Evolutionary conservation across 768 basidiomycete species (phyloP), one percentile per base, ranked within the genome.

Genomic region (Russula ochroleuca): DNA sequence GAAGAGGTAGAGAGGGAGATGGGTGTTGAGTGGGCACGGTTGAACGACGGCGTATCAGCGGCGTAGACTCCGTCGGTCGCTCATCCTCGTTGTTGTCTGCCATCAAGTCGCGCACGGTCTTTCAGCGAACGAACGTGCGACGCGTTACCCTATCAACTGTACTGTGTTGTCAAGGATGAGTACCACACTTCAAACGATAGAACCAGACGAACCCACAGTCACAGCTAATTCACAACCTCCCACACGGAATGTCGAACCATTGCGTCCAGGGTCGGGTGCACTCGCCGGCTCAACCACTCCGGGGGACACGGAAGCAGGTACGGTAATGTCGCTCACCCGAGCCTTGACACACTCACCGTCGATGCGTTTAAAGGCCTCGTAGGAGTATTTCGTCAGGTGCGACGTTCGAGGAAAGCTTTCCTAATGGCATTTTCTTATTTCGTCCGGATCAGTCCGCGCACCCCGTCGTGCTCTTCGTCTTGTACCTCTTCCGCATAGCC

Each of bases 401-500:
- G 63, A 40, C 14, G 17, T 23, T 28, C 23, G 14, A 37, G n/a
- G 2, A 38, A 25, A 70, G 47, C 8, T 10, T 7, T 25, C 19
- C 43, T 35, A 3, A 17, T 33, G 8, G 37, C 38, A 25, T 38
- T 25, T 40, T 28, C 43, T 49, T 56, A 43, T 45, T 57, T 52
- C 54, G 11, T 47, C 21, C 19, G 17, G 38, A 21, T 40, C 31
- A 91, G 87, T 92, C 90, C 59, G 83, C 89, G 11, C 91, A 92
- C 70, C 90, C 94, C 3, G 69, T 88, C 49, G 86, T 87, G 15
- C 81, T 99, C n/a, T 84, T 94, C 71, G 92, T 87, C 73, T 81
- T 98, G 48, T 98, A 87, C 75, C 75, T 93, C 72, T 97, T 99
- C 79, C 83, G 94, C 51, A 82, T 85, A 65, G 81, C 87, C 7